Base-by-base conservation (phyloP, 805 yeast genomes). In the Candida taoyuanica region DNA sequence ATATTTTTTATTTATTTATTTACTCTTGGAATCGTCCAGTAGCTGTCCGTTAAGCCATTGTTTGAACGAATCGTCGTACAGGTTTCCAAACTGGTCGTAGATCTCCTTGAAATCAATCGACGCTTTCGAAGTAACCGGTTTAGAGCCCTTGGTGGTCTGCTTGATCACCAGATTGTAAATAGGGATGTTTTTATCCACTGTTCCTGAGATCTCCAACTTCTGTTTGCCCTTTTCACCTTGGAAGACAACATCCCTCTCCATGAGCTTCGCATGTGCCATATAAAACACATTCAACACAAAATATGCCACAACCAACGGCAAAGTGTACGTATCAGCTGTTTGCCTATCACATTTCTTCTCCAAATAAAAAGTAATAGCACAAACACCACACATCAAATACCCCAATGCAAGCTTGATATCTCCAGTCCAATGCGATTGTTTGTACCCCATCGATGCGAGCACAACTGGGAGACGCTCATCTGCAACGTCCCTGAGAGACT, bases 351-450 rank as follows among this genome's bases (percentile, higher is more conserved):
- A 61, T 42, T 73, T 71, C 58, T 75, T 76, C 47, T 77, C 84
- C 29, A 73, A 47, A 16, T 61, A 54, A 49, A 66, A 77, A 34
- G 78, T 67, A 3, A 57, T 49, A 4, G 65, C 82, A 8, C 80
- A 76, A 14, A 74, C 57, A 2, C 60, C 54, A 7, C 71, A 80
- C 21, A 75, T 70, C 15, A 65, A 45, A 40, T 70, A 67, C 2
- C 82, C 82, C 36, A 77, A 57, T 5, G 65, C 71, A 32, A 76
- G 56, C 51, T 71, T 74, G 14, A 65, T 52, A 52, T 77, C 84
- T 19, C 47, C 53, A 11, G 71, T 47, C 7, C 46, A 40, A 43
- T 69, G 68, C 9, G 69, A 60, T 45, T 72, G 69, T 7, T 57
- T 58, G 49, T 62, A 72, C 4, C 75, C 76, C 21, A 72, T 40